Evolutionary conservation across 2,329 filamentous ascomycete species (phyloP), one percentile per base, ranked within the genome.

Genomic region (Penicillium sp.): DNA sequence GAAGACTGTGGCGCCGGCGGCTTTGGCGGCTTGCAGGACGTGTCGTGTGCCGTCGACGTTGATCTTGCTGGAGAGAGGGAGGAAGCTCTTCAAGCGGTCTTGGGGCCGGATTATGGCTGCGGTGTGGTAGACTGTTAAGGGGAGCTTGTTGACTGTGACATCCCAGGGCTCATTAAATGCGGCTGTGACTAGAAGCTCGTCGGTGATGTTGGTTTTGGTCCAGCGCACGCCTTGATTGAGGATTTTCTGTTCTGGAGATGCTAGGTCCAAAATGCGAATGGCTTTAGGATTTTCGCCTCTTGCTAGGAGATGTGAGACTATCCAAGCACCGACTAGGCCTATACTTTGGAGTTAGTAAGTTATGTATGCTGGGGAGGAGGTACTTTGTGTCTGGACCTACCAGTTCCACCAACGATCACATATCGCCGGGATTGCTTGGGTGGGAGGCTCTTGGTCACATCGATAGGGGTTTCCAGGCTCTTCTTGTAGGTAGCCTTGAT

Each of bases 91-190:
- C 46, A 75, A 72, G 7, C 81, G 76, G 51, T 84, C 81, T 14
- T 72, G 75, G 0, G 79, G 76, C 10, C 80, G 72, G 54, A 84
- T 83, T 5, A 77, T 72, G 1, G 81, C 82, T 2, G 81, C 82
- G 0, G 78, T 83, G 68, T 84, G 82, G 61, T 81, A 83, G 13
- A 84, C 81, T 1, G 81, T 83, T 23, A 84, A 67, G 1, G 81
- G 81, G 3, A 78, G 70, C 4, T 66, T 43, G 5, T 76, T 70
- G 5, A 76, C 70, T 1, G 66, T 64, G 2, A 65, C 45, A 2
- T 74, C 70, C 82, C 82, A 84, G 5, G 76, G 71, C 19, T 70
- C 68, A 6, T 69, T 64, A 52, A 84, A 83, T 14, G 80, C 80
- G 0, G 68, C 70, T 7, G 67, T 56, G 0, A 80, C 77, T 2